These are phyloP conservation scores for Ustilago crameri DNA, from an alignment of 1,284 basidiomycete genomes.

Conservation along the genomic window DNA sequence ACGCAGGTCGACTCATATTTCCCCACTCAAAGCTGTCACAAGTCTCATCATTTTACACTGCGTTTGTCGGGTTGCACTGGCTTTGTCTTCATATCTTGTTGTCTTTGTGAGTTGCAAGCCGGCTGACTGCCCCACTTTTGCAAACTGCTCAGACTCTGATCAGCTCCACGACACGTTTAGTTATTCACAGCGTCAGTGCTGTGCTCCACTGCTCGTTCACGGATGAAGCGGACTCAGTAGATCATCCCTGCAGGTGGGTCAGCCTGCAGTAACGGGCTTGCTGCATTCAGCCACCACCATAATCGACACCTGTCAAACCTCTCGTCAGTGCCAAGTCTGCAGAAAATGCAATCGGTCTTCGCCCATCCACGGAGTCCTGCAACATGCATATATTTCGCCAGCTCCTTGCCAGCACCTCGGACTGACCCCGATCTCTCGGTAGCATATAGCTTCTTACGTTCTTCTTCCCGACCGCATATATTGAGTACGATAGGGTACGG, in stretches of 20 bases:
- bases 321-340: constrained; percentile 20
- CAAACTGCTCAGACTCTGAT: constrained; percentile 7
- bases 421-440: too few species aligned
- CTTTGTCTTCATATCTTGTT: background rate
- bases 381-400: constrained; percentile 9
- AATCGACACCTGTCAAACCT: constrained; percentile 18
- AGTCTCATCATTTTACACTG: background rate
- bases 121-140: background rate
- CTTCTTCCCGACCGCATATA: background rate
- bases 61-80: background rate
- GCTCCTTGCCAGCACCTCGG: too few species aligned
- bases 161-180: constrained; percentile 27
- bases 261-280: background rate
- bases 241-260: constrained; percentile 17
- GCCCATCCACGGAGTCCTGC: background rate
- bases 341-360: background rate
- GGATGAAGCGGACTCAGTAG: constrained; percentile 5
- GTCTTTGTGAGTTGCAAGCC: background rate
- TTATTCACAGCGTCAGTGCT: background rate
- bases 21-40: background rate
- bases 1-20: constrained; percentile 26
- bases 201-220: constrained; percentile 5
- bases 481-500: background rate
- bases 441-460: background rate
- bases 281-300: background rate